Base-by-base conservation (phyloP, 1,284 basidiomycete species). In the Pyrrhoderma noxium region DNA sequence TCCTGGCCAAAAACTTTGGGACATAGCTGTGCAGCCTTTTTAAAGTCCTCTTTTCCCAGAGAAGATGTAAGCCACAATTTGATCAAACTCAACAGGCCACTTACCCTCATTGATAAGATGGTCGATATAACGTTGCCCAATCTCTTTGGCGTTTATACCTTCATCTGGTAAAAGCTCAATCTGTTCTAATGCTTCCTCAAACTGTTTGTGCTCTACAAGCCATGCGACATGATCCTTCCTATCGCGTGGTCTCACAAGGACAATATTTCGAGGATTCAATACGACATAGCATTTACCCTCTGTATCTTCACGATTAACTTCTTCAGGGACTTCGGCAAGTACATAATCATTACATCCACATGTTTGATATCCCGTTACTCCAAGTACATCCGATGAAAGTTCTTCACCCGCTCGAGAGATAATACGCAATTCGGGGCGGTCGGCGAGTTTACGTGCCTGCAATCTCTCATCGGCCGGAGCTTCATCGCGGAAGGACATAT, bases 261-360 rank as follows among this genome's bases (percentile, higher is more conserved):
- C 84, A 25, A 98, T 69, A 60, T 94, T 93, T 58, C 80, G 75
- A 1, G 95, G 96, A 56, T 87, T 90, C 56, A 90, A 67, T 19
- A 97, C 88, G 35, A 94, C 80, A 62, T 94, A 91, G 37, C 73
- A 74, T 37, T 66, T 61, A 36, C 75, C 63, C 62, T 25, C 35
- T 21, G 42, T n/a, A 14, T 31, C 43, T 31, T 5, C 27, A 5
- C 27, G 7, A 21, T 27, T 27, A 7, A 47, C 63, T 39, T 68
- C 70, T 16, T 61, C 62, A n/a, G 54, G 54, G 3, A 73, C 67
- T 47, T 74, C 76, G 1, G 76, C 78, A 14, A 97, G 72, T 14
- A 79, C 69, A 62, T 98, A 98, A 66, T 99, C 95, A 62, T 94
- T 94, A 67, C 94, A 98, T 14, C 85, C 83, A 77, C 89, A 96